Conservation (phyloP, 2,329 filamentous ascomycete genomes). For the Diaporthe sp. region DNA sequence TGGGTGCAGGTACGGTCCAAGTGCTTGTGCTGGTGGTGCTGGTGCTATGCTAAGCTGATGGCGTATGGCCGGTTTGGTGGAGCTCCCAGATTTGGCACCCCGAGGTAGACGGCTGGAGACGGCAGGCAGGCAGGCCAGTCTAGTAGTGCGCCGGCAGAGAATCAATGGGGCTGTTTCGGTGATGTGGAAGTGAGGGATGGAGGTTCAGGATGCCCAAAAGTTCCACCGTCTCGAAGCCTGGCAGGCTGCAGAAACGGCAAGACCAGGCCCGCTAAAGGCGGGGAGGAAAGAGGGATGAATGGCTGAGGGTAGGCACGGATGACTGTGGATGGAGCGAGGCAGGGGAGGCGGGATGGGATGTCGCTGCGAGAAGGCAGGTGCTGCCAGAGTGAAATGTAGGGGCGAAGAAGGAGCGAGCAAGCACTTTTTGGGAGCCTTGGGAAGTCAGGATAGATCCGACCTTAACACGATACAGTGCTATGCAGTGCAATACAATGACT, state of each 20-base stretch:
- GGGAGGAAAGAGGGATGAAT: slow-evolving; percentile 8
- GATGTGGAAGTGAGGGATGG: not conserved
- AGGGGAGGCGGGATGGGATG: slow-evolving; percentile 13
- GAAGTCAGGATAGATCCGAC: not conserved
- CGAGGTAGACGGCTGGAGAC: not conserved
- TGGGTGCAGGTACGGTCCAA: not conserved
- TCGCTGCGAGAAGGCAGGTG: slow-evolving; percentile 20
- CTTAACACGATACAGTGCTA: not conserved
- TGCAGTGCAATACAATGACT: not conserved
- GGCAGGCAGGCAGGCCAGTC: slow-evolving; percentile 19
- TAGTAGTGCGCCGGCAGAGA: not conserved
- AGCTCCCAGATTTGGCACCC: slow-evolving; percentile 21
- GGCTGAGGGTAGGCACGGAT: slow-evolving; percentile 1
- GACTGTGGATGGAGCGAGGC: slow-evolving; percentile 2
- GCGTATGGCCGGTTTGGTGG: slow-evolving; percentile 26
- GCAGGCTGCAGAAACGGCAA: slow-evolving; percentile 29
- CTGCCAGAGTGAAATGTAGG: slow-evolving; percentile 1
- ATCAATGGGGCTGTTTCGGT: not conserved
- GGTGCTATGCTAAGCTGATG: slow-evolving; percentile 26
- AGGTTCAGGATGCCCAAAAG: slow-evolving; percentile 2
- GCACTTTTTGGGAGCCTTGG: not conserved
- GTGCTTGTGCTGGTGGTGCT: not conserved
- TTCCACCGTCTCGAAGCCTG: not conserved
- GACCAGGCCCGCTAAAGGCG: slow-evolving; percentile 23
- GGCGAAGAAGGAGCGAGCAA: not conserved